These are phyloP conservation scores for Mycena rebaudengoi DNA, from an alignment of 768 basidiomycete genomes.

Conservation along the genomic window DNA sequence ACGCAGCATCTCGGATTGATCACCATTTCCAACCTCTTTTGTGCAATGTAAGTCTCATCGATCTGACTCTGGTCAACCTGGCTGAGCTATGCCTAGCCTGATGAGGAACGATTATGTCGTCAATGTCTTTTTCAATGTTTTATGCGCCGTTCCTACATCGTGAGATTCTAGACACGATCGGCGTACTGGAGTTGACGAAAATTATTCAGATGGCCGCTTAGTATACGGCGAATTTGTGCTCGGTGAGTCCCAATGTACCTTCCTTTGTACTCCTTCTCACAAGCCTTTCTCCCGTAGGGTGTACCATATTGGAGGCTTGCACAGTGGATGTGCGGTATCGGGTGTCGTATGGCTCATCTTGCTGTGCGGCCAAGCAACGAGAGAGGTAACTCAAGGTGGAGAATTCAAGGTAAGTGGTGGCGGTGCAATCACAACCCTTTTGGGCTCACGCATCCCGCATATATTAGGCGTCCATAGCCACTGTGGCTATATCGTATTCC, in stretches of 20 bases:
- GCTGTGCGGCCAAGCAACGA: slow-evolving; percentile 60
- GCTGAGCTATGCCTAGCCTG: slow-evolving; percentile 26
- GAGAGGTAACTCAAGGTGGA: slow-evolving; percentile 49
- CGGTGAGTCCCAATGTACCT: slow-evolving; percentile 16
- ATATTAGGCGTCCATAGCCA: slow-evolving; percentile 56
- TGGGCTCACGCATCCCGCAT: too few relatives aligned
- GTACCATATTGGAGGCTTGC: slow-evolving; percentile 68
- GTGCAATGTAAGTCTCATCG: slow-evolving; percentile 40
- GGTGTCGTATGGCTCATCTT: slow-evolving; percentile 61
- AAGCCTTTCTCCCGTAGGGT: slow-evolving; percentile 42
- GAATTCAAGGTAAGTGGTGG: too few relatives aligned
- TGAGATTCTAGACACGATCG: slow-evolving; percentile 34
- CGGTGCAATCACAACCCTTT: too few relatives aligned
- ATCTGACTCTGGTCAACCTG: neutral
- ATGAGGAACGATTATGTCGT: slow-evolving; percentile 68
- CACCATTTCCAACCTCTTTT: slow-evolving; percentile 57
- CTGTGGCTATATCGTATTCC: slow-evolving; percentile 59
- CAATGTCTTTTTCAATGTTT: slow-evolving; percentile 63
- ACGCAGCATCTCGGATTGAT: slow-evolving; percentile 48
- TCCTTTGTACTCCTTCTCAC: neutral
- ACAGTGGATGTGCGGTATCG: slow-evolving; percentile 66
- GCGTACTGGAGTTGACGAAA: neutral
- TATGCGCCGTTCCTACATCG: slow-evolving; percentile 58
- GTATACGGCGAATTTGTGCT: slow-evolving; percentile 60
- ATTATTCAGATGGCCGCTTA: slow-evolving; percentile 60